These are phyloP conservation scores for Paraurostyla sp. DNA, from an alignment of 73 alveolate genomes.

Conservation along the genomic window DNA sequence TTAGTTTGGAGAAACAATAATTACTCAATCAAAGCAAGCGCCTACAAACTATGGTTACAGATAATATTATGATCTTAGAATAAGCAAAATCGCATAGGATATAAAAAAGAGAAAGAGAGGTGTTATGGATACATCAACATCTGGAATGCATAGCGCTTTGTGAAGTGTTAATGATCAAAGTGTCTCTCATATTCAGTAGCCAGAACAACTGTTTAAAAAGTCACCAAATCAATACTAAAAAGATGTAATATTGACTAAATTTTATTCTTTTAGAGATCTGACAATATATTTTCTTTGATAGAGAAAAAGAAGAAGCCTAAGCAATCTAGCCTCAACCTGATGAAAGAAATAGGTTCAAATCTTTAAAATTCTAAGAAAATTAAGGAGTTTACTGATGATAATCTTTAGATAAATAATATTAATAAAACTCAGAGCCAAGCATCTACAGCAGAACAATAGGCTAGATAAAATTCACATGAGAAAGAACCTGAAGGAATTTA, in stretches of 20 bases:
- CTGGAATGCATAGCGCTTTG: neutral
- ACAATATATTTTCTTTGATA: slow-evolving; percentile 20
- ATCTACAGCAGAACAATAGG: too few species aligned
- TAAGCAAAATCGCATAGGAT: slow-evolving; percentile 27
- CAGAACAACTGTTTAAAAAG: neutral
- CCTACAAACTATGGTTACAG: slow-evolving; percentile 41
- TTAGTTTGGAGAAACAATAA: slow-evolving; percentile 54
- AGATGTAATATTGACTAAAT: too few species aligned
- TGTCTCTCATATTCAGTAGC: too few species aligned
- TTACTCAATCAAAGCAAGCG: slow-evolving; percentile 60
- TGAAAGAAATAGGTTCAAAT: too few species aligned
- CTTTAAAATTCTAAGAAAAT: neutral
- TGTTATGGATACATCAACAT: neutral
- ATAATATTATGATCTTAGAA: neutral
- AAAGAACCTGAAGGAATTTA: slow-evolving; percentile 50
- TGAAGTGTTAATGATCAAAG: neutral
- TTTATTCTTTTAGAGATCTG: neutral
- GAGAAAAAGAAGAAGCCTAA: neutral
- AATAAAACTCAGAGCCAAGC: too few species aligned
- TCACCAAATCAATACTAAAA: neutral
- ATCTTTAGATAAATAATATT: too few species aligned
- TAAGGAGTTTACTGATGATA: too few species aligned
- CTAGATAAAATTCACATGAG: neutral
- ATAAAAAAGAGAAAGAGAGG: slow-evolving; percentile 48
- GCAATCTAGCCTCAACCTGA: neutral